Evolutionary conservation across 2,329 filamentous ascomycete genomes (phyloP), one percentile per base, ranked within the genome.

Genomic region (Colletotrichum lindemuthianum): DNA sequence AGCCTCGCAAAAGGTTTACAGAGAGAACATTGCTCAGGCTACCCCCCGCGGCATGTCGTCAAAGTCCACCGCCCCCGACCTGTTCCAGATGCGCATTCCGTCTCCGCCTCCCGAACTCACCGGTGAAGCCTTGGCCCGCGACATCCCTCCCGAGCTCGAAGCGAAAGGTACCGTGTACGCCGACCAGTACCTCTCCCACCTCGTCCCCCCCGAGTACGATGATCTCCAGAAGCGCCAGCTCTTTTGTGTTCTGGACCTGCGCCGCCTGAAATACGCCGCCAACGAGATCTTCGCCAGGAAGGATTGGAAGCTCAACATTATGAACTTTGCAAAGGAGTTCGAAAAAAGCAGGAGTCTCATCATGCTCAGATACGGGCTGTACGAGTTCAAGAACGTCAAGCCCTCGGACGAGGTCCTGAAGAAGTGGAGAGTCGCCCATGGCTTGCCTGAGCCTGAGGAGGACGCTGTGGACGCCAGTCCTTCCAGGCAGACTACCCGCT

Each of bases 301-400:
- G 72, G 85, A 87, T 68, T 88, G 86, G 86, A 87, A 86, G 74
- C 74, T 88, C 57, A 88, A 88, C 67, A 82, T 88, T 15, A 73
- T 85, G 67, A 88, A 88, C 72, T 88, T 88, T 63, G 85, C 86
- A 43, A 88, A 88, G 72, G 86, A 88, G 72, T 88, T 86, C 66
- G 86, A 88, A 72, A 88, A 88, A 78, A 88, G 85, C 71, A 80
- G 86, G 52, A 86, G 85, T 69, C 76, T 88, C 47, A 88, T 88
- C 61, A 82, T 88, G 75, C 71, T 88, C 60, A 84, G 86, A 51
- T 88, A 88, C 66, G 86, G 86, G 2, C 80, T 88, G 2, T 88
- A 88, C 70, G 84, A 88, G 70, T 88, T 88, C 76, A 86, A 88
- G 76, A 88, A 84, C 15, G 82, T 88, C 45, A 86, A 86, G 70